phyloP scores from a whole-genome alignment of 176 grass and related monocot genomes.

The Oryza brachyantha region DNA sequence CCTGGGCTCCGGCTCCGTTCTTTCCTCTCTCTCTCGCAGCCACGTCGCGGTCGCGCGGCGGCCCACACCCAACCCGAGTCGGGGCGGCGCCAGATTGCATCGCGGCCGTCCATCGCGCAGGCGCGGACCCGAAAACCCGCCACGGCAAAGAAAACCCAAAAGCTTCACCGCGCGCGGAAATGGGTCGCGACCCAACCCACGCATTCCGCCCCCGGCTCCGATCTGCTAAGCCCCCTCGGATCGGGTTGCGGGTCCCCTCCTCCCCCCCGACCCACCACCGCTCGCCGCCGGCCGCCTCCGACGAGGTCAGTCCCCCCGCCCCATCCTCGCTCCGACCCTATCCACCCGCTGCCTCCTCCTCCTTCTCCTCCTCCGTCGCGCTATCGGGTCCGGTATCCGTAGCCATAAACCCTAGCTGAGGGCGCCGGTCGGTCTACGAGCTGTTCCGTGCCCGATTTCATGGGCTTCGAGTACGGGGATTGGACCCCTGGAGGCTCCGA shows the following conservation, averaged over 20 bases:
- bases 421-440: slow-evolving; percentile 3
- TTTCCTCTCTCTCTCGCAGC: not conserved
- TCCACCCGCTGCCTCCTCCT: not conserved
- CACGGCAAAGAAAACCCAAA: slow-evolving; percentile 8
- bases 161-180: slow-evolving; percentile 3
- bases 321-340: not conserved
- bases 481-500: slow-evolving; percentile 2
- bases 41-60: not conserved
- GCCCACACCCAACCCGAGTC: not conserved
- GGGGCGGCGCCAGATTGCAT: not conserved
- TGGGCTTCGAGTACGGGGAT: not conserved
- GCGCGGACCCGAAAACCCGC: slow-evolving; percentile 43
- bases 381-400: slow-evolving; percentile 39
- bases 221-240: slow-evolving; percentile 67
- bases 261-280: slow-evolving; percentile 33
- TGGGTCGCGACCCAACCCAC: slow-evolving; percentile 45
- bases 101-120: slow-evolving; percentile 29
- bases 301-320: slow-evolving; percentile 45
- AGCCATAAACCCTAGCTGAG: slow-evolving; percentile 45
- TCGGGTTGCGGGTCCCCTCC: slow-evolving; percentile 68
- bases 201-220: slow-evolving; percentile 43
- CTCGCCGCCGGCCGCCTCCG: slow-evolving; percentile 39
- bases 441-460: slow-evolving; percentile 21
- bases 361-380: not conserved
- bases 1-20: not conserved